Conservation (phyloP, 805 yeast species). For the Zygotorulaspora sp. region DNA sequence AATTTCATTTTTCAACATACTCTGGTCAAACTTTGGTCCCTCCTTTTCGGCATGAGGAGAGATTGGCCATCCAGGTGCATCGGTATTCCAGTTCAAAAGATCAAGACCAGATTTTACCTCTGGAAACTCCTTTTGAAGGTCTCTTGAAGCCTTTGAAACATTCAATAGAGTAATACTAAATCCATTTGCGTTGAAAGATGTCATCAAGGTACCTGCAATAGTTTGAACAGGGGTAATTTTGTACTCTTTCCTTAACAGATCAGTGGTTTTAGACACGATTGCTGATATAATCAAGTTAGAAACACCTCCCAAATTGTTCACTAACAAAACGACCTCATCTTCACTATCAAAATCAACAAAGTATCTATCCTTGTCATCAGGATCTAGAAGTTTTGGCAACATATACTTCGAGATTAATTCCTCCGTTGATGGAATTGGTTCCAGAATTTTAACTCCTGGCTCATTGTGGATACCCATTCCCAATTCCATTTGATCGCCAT, state of each 20-base stretch:
- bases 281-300: conserved; percentile 75
- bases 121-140: conserved; percentile 32
- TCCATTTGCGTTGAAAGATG: conserved; percentile 90
- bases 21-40: conserved; percentile 33
- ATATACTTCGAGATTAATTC: conserved; percentile 52
- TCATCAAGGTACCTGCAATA: conserved; percentile 74
- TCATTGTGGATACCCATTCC: conserved; percentile 97
- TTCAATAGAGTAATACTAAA: conserved; percentile 80
- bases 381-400: conserved; percentile 56
- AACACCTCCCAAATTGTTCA: conserved; percentile 89
- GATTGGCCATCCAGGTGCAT: conserved; percentile 76
- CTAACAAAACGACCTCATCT: conserved; percentile 65
- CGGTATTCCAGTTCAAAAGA: conserved; percentile 64
- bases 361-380: conserved; percentile 68
- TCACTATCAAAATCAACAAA: conserved; percentile 63
- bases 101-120: conserved; percentile 41
- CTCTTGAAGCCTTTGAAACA: conserved; percentile 47
- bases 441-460: conserved; percentile 63
- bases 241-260: conserved; percentile 48
- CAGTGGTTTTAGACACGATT: conserved; percentile 57
- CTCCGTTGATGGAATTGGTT: conserved; percentile 63
- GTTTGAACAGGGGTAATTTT: conserved; percentile 61
- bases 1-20: conserved; percentile 31
- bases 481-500: conserved; percentile 67
- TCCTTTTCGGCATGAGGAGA: conserved; percentile 23